phyloP scores from a whole-genome alignment of 176 grass and related monocot genomes.

The Aechmea fasciata region DNA sequence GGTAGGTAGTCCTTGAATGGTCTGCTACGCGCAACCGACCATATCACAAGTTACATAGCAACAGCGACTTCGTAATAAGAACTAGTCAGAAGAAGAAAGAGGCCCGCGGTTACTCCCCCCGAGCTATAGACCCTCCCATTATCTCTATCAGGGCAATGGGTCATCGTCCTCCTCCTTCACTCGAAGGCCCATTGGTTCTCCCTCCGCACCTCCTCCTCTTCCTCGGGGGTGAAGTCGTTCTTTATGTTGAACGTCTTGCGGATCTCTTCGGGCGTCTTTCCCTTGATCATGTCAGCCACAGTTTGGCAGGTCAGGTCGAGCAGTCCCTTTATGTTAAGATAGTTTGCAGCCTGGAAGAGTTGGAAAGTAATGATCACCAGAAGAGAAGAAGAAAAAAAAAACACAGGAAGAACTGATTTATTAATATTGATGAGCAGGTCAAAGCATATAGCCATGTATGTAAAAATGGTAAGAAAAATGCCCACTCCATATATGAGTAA shows the following conservation, averaged over 20 bases:
- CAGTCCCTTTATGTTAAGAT: constrained; percentile 29
- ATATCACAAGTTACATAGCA: constrained; percentile 1
- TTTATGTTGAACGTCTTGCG: constrained; percentile 26
- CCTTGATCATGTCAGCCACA: constrained; percentile 23
- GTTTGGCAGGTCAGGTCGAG: constrained; percentile 9
- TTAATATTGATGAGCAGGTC: neutral
- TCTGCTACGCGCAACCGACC: neutral
- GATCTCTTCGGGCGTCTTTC: constrained; percentile 14
- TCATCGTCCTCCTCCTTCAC: neutral
- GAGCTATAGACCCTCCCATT: no score
- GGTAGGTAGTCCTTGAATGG: no score
- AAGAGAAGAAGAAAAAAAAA: no score
- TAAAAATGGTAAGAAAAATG: no score
- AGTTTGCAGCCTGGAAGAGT: constrained; percentile 24
- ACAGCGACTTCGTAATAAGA: constrained; percentile 4
- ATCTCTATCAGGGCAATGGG: no score
- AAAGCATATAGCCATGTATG: neutral
- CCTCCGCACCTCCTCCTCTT: constrained; percentile 21
- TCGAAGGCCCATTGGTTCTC: constrained; percentile 35
- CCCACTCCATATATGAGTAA: no score
- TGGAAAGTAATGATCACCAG: no score
- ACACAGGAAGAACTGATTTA: neutral
- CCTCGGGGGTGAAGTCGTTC: constrained; percentile 12
- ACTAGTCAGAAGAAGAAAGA: neutral
- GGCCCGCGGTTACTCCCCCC: no score